phyloP scores from a whole-genome alignment of 1,139 yeast species.

The Geotrichum carabidarum region DNA sequence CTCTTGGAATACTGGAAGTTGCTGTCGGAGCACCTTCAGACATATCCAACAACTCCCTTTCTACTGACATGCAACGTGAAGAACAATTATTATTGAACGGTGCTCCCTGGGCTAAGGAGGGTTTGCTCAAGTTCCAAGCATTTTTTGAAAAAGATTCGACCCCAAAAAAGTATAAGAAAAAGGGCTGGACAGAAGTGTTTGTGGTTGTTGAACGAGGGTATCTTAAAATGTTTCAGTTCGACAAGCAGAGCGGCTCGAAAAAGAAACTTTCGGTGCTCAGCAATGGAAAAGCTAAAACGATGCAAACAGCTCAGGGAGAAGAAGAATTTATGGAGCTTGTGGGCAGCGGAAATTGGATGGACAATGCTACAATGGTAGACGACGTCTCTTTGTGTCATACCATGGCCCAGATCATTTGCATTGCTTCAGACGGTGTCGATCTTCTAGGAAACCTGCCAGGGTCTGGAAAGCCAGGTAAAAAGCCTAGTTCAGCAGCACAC shows the following conservation, averaged over 20 bases:
- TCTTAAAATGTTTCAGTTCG: slow-evolving; percentile 34
- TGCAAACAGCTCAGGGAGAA: not conserved
- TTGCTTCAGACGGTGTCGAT: slow-evolving; percentile 16
- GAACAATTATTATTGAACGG: slow-evolving; percentile 61
- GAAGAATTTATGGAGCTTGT: slow-evolving; percentile 23
- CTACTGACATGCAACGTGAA: slow-evolving; percentile 23
- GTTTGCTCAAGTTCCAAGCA: slow-evolving; percentile 52
- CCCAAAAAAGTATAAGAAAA: slow-evolving; percentile 23
- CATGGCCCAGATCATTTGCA: slow-evolving; percentile 31
- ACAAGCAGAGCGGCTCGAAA: slow-evolving; percentile 7
- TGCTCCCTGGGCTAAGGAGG: slow-evolving; percentile 77
- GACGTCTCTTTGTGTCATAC: slow-evolving; percentile 34
- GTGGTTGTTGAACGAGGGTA: slow-evolving; percentile 36
- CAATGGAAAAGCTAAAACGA: not conserved
- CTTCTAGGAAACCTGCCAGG: slow-evolving; percentile 15
- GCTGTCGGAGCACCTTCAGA: not conserved
- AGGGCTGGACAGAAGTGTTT: slow-evolving; percentile 32
- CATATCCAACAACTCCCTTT: not conserved
- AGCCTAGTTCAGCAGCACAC: slow-evolving; percentile 2
- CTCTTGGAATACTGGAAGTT: not conserved
- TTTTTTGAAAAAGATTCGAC: slow-evolving; percentile 29
- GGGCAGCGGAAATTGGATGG: slow-evolving; percentile 69
- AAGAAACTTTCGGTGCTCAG: slow-evolving; percentile 1
- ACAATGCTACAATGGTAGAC: slow-evolving; percentile 34
- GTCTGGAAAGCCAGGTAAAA: slow-evolving; percentile 6